A percentile compares a stretch with the other conserved stretches of the same genome.
phyloP scores from a whole-genome alignment of 169 alveolate species.

The Plasmodium gallinaceum region DNA sequence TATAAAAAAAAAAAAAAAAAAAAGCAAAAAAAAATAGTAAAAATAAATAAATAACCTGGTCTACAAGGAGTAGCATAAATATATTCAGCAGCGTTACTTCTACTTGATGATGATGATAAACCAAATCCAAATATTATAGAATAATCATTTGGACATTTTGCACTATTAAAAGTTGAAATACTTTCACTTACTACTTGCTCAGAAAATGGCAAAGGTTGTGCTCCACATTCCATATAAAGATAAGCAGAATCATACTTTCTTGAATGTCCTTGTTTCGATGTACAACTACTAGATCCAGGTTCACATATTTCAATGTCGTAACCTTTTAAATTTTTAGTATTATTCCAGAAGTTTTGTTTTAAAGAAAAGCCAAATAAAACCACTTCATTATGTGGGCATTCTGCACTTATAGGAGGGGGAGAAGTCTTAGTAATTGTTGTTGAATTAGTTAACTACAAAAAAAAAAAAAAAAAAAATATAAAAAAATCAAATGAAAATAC shows the following conservation, averaged over 20 bases:
- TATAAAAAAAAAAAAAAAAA: too few relatives aligned
- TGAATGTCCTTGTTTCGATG: conserved; percentile 78
- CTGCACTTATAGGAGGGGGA: conserved; percentile 82
- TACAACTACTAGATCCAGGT: conserved; percentile 70
- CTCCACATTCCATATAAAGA: conserved; percentile 61
- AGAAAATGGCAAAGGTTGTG: conserved; percentile 42
- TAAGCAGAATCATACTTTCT: conserved; percentile 70
- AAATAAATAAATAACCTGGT: conserved; percentile 69
- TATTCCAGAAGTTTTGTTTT: conserved; percentile 58
- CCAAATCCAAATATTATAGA: conserved; percentile 78
- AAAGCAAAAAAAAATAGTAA: too few relatives aligned
- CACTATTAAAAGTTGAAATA: conserved; percentile 37
- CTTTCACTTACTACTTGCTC: conserved; percentile 60
- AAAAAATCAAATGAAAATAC: neutral
- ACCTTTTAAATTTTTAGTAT: conserved; percentile 64
- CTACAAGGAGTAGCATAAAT: conserved; percentile 74
- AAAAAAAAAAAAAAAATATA: conserved; percentile 1
- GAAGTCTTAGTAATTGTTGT: conserved; percentile 78
- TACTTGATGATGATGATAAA: conserved; percentile 70
- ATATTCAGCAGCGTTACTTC: conserved; percentile 52
- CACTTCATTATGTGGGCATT: conserved; percentile 76
- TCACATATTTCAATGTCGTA: conserved; percentile 56
- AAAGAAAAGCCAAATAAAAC: conserved; percentile 80
- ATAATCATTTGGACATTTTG: conserved; percentile 78
- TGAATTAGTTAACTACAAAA: conserved; percentile 58